Base-by-base conservation (phyloP, 108 stramenopile genomes). In the Pseudonitzschia multiseries region DNA sequence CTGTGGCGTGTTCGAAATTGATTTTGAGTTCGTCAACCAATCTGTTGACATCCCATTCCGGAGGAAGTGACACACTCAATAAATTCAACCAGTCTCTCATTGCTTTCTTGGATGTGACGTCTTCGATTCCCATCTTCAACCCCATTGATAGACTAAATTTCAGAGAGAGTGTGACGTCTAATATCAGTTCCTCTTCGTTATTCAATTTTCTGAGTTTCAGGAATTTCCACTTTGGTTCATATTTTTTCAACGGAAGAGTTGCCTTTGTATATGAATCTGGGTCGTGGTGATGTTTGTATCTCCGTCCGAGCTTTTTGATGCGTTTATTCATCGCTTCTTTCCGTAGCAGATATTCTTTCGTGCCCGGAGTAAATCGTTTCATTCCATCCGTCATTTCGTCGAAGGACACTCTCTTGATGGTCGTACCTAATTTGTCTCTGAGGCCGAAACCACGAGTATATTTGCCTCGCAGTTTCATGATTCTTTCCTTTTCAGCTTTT, bases 101-200 rank as follows among this genome's bases (percentile, higher is more conserved):
- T 12, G 86, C 86, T 21, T 29, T 14, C 27, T 50, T 44, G 28
- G 66, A 44, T 77, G 59, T 59, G 72, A 46, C 31, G 54, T 69
- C 56, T 65, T 56, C 65, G 74, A 64, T 43, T 68, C 77, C 51
- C 84, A 83, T 78, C 62, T 75, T 88, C 14, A 91, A 72, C 10
- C 82, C 82, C 44, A 72, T 74, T 52, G 83, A 67, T 43, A 95
- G 26, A 26, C 80, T 78, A 44, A 84, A 70, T 26, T 81, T 72
- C 64, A 95, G 89, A 18, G 90, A 87, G 29, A 81, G 57, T 17
- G 87, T 70, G 6, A 86, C 82, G 71, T 95, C 94, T 57, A 83
- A 66, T 73, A 86, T 90, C 15, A 92, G 61, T 53, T 77, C 85
- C 64, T 88, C 86, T 72, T 87, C 86, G 22, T 26, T 41, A 26